Base-by-base conservation (phyloP, 2,329 filamentous ascomycete species). In the Rhynchosporium agropyri region DNA sequence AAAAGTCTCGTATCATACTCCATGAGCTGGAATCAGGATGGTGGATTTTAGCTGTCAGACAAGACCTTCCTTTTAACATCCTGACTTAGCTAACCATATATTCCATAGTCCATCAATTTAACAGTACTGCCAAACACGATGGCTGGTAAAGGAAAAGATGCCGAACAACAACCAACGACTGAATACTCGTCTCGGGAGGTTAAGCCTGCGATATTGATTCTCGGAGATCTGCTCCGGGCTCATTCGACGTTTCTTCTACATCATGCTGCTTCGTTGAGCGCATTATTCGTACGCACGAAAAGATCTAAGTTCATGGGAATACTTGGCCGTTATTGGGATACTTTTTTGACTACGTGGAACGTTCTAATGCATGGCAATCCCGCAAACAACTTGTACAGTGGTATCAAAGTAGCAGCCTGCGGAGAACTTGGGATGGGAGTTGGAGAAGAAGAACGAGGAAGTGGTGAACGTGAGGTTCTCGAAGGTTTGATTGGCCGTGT, bases 371-470 rank as follows among this genome's bases (percentile, higher is more conserved):
- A 94, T 73, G 94, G 92, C 8, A 97, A 96, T 70, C 95, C 95
- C 0, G 87, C 89, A 1, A 85, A 89, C 0, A 88, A 89, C 66
- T 81, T 96, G 4, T 92, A 92, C 71, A 86, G 89, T 10, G 92
- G 91, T 5, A 86, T 97, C 73, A 97, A 96, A 75, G 81, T 99
- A 38, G 91, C 93, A 12, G 91, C 89, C 6, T 92, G 91, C 40
- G 94, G 95, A 20, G 94, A 98, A 77, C 84, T 98, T 31, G 95
- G 95, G 15, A 85, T 97, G 51, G 95, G 95, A 0, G 95, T 98
- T 0, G 95, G 95, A 20, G 95, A 98, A 75, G 95, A 98, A 78
- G 91, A 97, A 61, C 89, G 92, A 75, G 94, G 94, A 4, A 97
- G 94, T 74, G 92, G 92, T 38, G 94, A 98, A 78, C 83, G 94